Percentiles rank a stretch among this genome's conserved stretches.
Evolutionary conservation across 164 flowering plant species (phyloP).

Genomic region (Cinnamomum chago): DNA sequence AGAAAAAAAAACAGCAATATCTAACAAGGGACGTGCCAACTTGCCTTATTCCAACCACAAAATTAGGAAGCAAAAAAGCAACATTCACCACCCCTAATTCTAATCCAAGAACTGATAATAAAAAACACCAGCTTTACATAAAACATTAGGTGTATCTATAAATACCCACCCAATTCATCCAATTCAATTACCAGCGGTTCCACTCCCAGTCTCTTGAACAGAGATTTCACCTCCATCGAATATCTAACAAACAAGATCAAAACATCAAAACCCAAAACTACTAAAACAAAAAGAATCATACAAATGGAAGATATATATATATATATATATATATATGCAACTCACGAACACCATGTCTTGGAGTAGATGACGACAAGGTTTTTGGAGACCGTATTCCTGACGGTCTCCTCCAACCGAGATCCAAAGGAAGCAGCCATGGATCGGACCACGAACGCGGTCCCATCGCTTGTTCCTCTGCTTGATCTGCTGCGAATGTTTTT

Average conservation of each 20-base stretch:
- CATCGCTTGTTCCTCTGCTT: not conserved
- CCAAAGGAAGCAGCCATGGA: slow-evolving; percentile 50
- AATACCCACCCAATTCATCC: slow-evolving; percentile 70
- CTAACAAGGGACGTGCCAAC: too few relatives aligned
- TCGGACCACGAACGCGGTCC: slow-evolving; percentile 11
- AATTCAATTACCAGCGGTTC: slow-evolving; percentile 79
- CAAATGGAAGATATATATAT: too few relatives aligned
- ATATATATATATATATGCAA: slow-evolving; percentile 9
- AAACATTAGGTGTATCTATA: not conserved
- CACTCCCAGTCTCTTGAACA: slow-evolving; percentile 74
- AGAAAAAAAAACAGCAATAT: too few relatives aligned
- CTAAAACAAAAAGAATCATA: not conserved
- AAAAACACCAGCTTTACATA: too few relatives aligned
- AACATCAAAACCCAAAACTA: not conserved
- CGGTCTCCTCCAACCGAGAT: slow-evolving; percentile 71
- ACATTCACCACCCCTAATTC: too few relatives aligned
- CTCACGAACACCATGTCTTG: slow-evolving; percentile 97
- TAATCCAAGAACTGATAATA: too few relatives aligned
- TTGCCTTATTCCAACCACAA: too few relatives aligned
- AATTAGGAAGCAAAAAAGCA: too few relatives aligned
- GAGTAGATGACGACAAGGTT: slow-evolving; percentile 91
- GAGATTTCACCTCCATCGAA: slow-evolving; percentile 76
- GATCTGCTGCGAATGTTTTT: not conserved
- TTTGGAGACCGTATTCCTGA: slow-evolving; percentile 63
- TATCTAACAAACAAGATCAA: slow-evolving; percentile 34